A percentile compares a stretch with the other conserved stretches of the same genome.
Conservation (phyloP, 106 monocot genomes). For the Platanthera guangdongensis region DNA sequence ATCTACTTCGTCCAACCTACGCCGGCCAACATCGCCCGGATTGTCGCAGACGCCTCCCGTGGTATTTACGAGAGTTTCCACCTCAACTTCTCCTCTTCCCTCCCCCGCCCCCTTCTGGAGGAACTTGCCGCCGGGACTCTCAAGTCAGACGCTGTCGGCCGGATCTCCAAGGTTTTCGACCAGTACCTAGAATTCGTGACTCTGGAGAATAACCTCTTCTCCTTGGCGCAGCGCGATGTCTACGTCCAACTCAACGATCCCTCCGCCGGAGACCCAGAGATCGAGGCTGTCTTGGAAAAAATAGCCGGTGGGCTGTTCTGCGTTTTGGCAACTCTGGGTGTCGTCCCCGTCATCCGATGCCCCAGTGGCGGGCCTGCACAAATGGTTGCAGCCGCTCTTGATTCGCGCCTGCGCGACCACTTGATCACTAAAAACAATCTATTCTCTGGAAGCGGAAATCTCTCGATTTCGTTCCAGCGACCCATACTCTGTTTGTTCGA, state of each 20-base stretch:
- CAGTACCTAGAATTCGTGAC: conserved; percentile 90
- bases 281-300: conserved; percentile 60
- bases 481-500: conserved; percentile 83
- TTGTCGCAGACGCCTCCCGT: conserved; percentile 50
- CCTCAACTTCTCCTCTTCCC: conserved; percentile 89
- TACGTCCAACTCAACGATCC: conserved; percentile 88
- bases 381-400: conserved; percentile 83
- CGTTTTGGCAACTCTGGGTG: conserved; percentile 61
- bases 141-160: conserved; percentile 31
- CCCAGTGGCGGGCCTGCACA: conserved; percentile 69
- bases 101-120: conserved; percentile 79
- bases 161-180: conserved; percentile 67
- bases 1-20: conserved; percentile 80
- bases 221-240: conserved; percentile 46
- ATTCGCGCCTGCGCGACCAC: conserved; percentile 65
- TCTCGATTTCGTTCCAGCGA: conserved; percentile 54
- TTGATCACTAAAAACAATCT: conserved; percentile 67
- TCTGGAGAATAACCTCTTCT: conserved; percentile 75
- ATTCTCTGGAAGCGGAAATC: conserved; percentile 46
- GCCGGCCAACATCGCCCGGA: conserved; percentile 37
- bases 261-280: conserved; percentile 60
- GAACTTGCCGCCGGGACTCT: conserved; percentile 49
- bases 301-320: conserved; percentile 70
- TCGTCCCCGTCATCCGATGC: conserved; percentile 77
- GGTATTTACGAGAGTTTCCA: conserved; percentile 74